A percentile compares a stretch with the other conserved stretches of the same genome.
Conservation (phyloP, 495 filamentous ascomycete genomes). For the Hyaloscypha finlandica region DNA sequence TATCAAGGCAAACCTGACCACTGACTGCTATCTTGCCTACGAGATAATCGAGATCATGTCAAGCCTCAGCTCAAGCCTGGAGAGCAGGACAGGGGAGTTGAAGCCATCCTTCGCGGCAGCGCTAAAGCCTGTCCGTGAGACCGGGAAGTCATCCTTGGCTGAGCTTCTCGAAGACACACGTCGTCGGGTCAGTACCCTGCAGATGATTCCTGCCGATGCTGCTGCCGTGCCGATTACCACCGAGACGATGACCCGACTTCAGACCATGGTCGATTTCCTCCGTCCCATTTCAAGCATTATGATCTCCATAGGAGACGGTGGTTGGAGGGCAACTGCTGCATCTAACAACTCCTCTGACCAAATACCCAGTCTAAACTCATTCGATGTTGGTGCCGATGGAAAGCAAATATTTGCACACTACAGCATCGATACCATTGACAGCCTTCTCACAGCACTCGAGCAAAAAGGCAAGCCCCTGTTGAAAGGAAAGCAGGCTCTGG, state of each 20-base stretch:
- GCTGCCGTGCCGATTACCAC: conserved; percentile 73
- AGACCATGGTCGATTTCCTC: conserved; percentile 84
- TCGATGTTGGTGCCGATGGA: conserved; percentile 90
- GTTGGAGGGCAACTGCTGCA: conserved; percentile 66
- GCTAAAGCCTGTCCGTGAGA: conserved; percentile 86
- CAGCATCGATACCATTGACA: conserved; percentile 37
- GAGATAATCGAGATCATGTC: conserved; percentile 95
- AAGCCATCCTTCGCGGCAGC: conserved; percentile 82
- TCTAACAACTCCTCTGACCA: conserved; percentile 58
- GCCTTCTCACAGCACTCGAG: conserved; percentile 69
- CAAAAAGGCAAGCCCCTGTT: conserved; percentile 70
- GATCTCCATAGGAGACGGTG: conserved; percentile 88
- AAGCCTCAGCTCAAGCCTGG: conserved; percentile 74
- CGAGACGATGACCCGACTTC: conserved; percentile 84
- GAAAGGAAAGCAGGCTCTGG: conserved; percentile 75
- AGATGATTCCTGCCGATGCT: conserved; percentile 76
- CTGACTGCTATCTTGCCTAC: conserved; percentile 94
- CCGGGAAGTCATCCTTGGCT: conserved; percentile 80
- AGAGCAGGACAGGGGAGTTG: conserved; percentile 79
- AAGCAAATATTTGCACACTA: conserved; percentile 59
- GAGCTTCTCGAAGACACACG: conserved; percentile 88
- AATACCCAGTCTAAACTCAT: conserved; percentile 69
- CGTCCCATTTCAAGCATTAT: conserved; percentile 86
- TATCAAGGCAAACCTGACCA: conserved; percentile 81
- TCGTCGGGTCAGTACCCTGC: conserved; percentile 59